A percentile compares a stretch with the other conserved stretches of the same genome.
phyloP scores from a whole-genome alignment of 306 rosid species.

The Citrullus mucosospermus region DNA sequence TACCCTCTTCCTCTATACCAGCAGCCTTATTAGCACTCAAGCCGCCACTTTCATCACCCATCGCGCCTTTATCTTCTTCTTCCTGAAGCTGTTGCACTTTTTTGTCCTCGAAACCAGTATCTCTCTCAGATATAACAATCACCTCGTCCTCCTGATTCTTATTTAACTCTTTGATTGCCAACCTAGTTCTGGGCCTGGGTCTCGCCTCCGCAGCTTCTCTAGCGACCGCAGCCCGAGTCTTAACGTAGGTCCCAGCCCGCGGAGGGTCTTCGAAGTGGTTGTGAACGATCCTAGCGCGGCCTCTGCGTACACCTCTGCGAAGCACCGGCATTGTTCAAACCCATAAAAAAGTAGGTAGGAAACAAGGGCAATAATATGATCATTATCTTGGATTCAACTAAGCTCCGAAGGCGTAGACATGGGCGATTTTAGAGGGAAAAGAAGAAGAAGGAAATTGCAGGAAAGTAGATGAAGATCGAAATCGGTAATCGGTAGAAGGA shows the following conservation, averaged over 20 bases:
- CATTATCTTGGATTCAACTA: slow-evolving; percentile 44
- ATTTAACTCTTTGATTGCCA: slow-evolving; percentile 30
- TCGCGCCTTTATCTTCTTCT: slow-evolving; percentile 26
- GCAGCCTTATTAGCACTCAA: slow-evolving; percentile 75
- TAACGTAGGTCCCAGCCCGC: slow-evolving; percentile 39
- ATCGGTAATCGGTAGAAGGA: not conserved
- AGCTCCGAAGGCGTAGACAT: slow-evolving; percentile 21
- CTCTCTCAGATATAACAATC: slow-evolving; percentile 44
- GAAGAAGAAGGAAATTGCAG: not conserved
- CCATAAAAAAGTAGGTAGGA: slow-evolving; percentile 54
- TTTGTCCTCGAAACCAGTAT: slow-evolving; percentile 19
- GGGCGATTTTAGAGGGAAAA: slow-evolving; percentile 7
- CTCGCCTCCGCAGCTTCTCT: slow-evolving; percentile 31
- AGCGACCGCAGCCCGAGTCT: slow-evolving; percentile 70
- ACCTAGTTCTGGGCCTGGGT: slow-evolving; percentile 54
- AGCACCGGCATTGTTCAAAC: slow-evolving; percentile 83
- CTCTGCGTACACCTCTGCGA: slow-evolving; percentile 68
- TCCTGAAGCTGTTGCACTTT: slow-evolving; percentile 14
- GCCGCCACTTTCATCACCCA: slow-evolving; percentile 89
- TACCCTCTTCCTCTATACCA: slow-evolving; percentile 70
- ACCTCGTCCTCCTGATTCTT: slow-evolving; percentile 21
- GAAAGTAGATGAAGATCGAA: not conserved
- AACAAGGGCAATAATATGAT: slow-evolving; percentile 24
- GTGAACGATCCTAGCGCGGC: slow-evolving; percentile 53
- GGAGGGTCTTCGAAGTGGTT: slow-evolving; percentile 29